Base-by-base conservation (phyloP, 768 basidiomycete species). In the Infundibulicybe gibba region DNA sequence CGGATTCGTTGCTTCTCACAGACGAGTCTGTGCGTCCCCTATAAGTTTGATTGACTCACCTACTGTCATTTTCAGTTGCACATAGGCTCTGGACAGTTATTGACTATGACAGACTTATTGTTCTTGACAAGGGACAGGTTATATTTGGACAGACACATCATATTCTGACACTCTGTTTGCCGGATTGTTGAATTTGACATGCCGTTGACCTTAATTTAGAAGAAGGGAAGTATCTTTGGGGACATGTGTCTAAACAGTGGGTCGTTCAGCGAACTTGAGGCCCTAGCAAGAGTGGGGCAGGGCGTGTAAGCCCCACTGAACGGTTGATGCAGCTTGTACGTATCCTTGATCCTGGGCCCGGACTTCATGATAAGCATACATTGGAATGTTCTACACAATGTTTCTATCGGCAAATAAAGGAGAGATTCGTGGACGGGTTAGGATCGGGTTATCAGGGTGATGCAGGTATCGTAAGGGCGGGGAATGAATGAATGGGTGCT, bases 71-170 rank as follows among this genome's bases (percentile, higher is more conserved):
- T 33, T 30, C 45, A 78, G 83, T 90, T 42, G 87, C 87, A 0
- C 87, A 90, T 63, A 76, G 89, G 34, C 64, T 90, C 48, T 74
- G 78, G 44, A 90, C 88, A 1, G 80, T 91, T 45, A 87, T 89
- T 49, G 87, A 94, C 63, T 85, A 94, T 55, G 85, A 87, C 64
- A 72, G 84, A 25, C 65, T 94, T 49, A 76, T 93, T 49, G 83
- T 93, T 6, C 68, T 93, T n/a, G 88, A 93, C 68, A 80, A 81
- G 49, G 81, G 84, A 58, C 61, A 68, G 60, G 45, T 34, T 41
- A 17, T 38, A 33, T 14, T 14, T 35, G 21, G 17, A 14, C 10
- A 19, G 35, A 6, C 17, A 19, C 25, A 13, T 15, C 32, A 14
- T n/a, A 32, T 3, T 15, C 14, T 15, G 11, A n/a, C 44, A 17